phyloP scores from a whole-genome alignment of 2,329 filamentous ascomycete species.

The Thelonectria rubi region DNA sequence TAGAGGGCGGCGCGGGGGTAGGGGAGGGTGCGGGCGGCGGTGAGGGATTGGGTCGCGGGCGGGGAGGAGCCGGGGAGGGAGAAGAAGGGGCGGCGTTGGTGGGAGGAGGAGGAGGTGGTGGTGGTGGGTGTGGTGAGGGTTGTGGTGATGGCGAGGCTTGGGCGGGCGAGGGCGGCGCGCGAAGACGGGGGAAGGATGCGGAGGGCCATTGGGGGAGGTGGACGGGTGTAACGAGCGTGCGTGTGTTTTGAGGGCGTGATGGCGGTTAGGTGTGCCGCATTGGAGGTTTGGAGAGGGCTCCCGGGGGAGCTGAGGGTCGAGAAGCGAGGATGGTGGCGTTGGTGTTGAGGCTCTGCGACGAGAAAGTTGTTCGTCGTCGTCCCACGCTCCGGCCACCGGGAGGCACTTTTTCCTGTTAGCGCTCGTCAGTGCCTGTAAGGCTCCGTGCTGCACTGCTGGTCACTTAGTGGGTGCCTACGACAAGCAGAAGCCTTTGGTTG shows the following conservation, averaged over 20 bases:
- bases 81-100: conserved; percentile 53
- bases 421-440: no score
- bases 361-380: neutral
- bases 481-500: neutral
- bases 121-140: conserved; percentile 47
- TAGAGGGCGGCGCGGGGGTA: conserved; percentile 79
- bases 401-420: no score
- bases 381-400: neutral
- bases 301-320: neutral
- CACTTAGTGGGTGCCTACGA: neutral
- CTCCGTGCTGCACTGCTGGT: no score
- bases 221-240: neutral
- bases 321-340: neutral
- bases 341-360: conserved; percentile 12
- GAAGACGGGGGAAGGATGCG: conserved; percentile 24
- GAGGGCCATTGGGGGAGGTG: conserved; percentile 31
- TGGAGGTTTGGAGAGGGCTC: neutral
- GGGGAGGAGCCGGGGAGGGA: conserved; percentile 38
- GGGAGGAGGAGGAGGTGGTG: conserved; percentile 52
- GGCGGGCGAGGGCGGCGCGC: conserved; percentile 26
- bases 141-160: conserved; percentile 28
- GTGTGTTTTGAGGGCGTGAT: neutral
- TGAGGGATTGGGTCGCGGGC: conserved; percentile 67
- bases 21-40: conserved; percentile 78
- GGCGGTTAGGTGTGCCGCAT: conserved; percentile 13